Conservation (phyloP, 1,139 yeast species). For the Candida sojae region DNA sequence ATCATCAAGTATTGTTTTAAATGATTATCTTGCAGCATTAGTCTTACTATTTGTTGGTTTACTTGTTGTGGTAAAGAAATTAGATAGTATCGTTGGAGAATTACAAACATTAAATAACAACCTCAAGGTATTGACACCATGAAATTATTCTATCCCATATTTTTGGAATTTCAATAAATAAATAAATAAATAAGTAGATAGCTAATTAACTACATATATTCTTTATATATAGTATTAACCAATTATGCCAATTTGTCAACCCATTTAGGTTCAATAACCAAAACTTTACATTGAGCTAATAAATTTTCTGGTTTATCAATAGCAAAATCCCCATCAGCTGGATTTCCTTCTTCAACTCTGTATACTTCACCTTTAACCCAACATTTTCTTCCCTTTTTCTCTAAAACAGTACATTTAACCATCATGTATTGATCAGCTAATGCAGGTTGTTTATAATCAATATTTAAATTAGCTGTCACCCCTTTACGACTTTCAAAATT, state of each 20-base stretch:
- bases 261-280: conserved; percentile 52
- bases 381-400: conserved; percentile 45
- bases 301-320: conserved; percentile 26
- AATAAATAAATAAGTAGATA: conserved; percentile 6
- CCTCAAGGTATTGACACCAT: conserved; percentile 6
- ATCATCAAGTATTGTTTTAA: conserved; percentile 7
- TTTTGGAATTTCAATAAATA: neutral
- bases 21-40: conserved; percentile 15
- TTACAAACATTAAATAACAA: conserved; percentile 12
- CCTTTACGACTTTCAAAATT: conserved; percentile 44
- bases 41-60: conserved; percentile 13
- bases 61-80: conserved; percentile 13
- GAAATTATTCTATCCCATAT: neutral
- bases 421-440: conserved; percentile 33
- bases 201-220: conserved; percentile 8
- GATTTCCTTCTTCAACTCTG: conserved; percentile 15
- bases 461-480: conserved; percentile 49
- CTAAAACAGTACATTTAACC: conserved; percentile 34
- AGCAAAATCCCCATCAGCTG: conserved; percentile 16
- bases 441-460: conserved; percentile 43
- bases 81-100: conserved; percentile 12
- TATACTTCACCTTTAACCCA: conserved; percentile 44
- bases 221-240: neutral
- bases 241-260: conserved; percentile 33
- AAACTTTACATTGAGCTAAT: conserved; percentile 42